Conservation (phyloP, 305 asterid species). For the Euphrasia arctica region DNA sequence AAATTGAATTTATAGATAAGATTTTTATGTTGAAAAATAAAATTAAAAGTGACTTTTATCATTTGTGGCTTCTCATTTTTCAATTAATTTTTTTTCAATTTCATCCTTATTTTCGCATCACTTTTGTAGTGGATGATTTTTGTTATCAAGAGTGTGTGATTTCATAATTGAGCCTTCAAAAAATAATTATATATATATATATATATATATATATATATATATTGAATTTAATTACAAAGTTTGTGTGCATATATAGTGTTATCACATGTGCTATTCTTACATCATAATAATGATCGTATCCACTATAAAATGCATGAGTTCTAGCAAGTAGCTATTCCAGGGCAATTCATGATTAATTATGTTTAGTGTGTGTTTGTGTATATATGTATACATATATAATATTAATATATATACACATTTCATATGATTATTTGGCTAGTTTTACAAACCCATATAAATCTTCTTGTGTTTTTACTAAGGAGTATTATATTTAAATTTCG, state of each 20-base stretch:
- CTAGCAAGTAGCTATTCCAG: not conserved
- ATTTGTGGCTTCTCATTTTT: conserved; percentile 8
- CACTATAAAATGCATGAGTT: conserved; percentile 22
- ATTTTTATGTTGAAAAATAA: not conserved
- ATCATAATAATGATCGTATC: conserved; percentile 28
- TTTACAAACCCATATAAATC: too few species aligned
- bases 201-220: not conserved
- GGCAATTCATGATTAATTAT: conserved; percentile 9
- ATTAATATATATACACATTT: too few species aligned
- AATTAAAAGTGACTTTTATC: not conserved
- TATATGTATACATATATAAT: too few species aligned
- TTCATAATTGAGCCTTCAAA: not conserved
- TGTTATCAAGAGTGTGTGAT: conserved; percentile 16
- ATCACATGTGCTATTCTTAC: conserved; percentile 29
- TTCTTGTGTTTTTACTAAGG: not conserved
- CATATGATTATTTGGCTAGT: too few species aligned
- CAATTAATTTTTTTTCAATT: conserved; percentile 17
- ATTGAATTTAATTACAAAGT: not conserved
- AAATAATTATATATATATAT: too few species aligned
- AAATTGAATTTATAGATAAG: conserved; percentile 8
- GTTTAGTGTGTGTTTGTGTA: not conserved
- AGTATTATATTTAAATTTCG: not conserved
- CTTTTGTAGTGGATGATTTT: conserved; percentile 6
- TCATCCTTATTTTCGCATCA: conserved; percentile 11
- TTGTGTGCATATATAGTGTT: conserved; percentile 25